Evolutionary conservation across 2,329 filamentous ascomycete genomes (phyloP).

Genomic region (Drechslera avenae): DNA sequence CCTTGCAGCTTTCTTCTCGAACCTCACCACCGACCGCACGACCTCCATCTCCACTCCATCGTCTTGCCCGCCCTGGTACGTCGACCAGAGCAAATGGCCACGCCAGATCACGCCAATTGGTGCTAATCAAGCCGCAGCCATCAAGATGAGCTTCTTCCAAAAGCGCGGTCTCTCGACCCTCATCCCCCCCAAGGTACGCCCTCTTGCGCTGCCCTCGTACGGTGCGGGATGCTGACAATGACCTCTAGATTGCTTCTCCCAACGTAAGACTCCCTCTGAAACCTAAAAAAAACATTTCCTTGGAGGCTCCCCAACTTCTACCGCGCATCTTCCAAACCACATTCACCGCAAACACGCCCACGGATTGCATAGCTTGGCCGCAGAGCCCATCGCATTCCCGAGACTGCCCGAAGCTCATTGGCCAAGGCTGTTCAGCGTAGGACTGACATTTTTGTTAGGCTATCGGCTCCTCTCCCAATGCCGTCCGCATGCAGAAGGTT

Average conservation of each 20-base stretch:
- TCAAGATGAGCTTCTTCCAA: conserved; percentile 89
- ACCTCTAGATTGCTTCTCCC: conserved; percentile 74
- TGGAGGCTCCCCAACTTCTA: conserved; percentile 13
- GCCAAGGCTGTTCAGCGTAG: neutral
- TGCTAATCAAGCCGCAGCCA: conserved; percentile 48
- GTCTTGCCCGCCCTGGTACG: conserved; percentile 46
- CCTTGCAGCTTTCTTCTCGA: conserved; percentile 39
- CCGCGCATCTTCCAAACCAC: conserved; percentile 11
- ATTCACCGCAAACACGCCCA: conserved; percentile 25
- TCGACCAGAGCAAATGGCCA: conserved; percentile 15
- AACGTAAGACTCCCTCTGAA: conserved; percentile 65
- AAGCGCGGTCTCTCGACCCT: conserved; percentile 95
- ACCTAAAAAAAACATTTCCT: conserved; percentile 13
- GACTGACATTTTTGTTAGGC: conserved; percentile 63
- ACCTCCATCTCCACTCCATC: conserved; percentile 42
- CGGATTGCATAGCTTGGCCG: neutral
- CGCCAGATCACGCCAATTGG: conserved; percentile 33
- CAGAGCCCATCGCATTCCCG: neutral
- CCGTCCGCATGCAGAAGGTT: conserved; percentile 95
- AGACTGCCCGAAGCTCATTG: neutral
- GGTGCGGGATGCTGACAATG: conserved; percentile 45
- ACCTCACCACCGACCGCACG: conserved; percentile 37
- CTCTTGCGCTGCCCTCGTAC: conserved; percentile 13
- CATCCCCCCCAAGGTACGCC: conserved; percentile 93
- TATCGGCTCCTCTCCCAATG: conserved; percentile 93